Percentiles rank a stretch among this genome's conserved stretches.
These are phyloP conservation scores for Pestalotiopsis sp. DNA, from an alignment of 2,329 filamentous ascomycete genomes.

Conservation along the genomic window DNA sequence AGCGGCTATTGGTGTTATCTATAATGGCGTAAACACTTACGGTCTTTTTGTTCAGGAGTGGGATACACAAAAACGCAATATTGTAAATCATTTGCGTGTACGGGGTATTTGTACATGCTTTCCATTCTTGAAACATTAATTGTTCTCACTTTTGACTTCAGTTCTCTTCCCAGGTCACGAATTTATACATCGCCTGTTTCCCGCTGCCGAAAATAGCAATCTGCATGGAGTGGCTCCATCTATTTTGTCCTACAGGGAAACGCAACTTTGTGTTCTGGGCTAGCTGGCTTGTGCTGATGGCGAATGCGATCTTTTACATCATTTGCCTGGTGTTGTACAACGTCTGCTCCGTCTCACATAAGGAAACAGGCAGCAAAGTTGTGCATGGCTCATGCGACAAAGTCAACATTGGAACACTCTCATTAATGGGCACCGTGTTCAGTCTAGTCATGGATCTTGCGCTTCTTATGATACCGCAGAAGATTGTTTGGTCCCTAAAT, in stretches of 20 bases:
- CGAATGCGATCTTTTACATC: constrained; percentile 4
- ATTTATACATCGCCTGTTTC: background rate
- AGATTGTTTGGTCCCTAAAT: background rate
- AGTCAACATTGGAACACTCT: background rate
- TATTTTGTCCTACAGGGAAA: constrained; percentile 11
- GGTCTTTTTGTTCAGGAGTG: constrained; percentile 13
- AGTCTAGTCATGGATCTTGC: background rate
- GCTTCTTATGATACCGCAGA: background rate
- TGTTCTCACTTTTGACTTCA: background rate
- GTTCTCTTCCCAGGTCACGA: background rate
- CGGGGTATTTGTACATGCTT: background rate
- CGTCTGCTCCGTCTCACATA: background rate
- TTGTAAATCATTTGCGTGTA: background rate
- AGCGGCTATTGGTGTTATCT: background rate
- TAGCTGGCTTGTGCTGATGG: background rate
- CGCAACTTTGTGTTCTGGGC: constrained; percentile 14
- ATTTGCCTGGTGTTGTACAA: background rate
- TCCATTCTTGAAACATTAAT: background rate
- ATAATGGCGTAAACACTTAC: background rate
- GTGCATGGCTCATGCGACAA: background rate
- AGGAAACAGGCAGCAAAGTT: background rate
- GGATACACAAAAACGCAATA: constrained; percentile 5
- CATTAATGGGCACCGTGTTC: background rate
- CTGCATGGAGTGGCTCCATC: constrained; percentile 12
- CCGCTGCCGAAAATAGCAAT: constrained; percentile 14